A percentile compares a stretch with the other conserved stretches of the same genome.
phyloP scores from a whole-genome alignment of 768 basidiomycete genomes.

The Pleurotus citrinopileatus region DNA sequence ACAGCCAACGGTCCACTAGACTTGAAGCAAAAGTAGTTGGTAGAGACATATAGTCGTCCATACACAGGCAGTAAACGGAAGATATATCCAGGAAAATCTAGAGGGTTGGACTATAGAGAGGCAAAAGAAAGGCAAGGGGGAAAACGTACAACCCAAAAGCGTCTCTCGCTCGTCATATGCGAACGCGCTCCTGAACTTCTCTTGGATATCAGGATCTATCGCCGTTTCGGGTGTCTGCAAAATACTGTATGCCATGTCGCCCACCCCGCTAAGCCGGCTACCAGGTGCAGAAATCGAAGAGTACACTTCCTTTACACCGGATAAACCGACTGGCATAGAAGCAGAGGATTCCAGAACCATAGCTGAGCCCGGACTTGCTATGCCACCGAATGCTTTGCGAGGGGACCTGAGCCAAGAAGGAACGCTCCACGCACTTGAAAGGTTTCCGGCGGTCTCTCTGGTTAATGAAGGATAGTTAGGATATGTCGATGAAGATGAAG shows the following conservation, averaged over 20 bases:
- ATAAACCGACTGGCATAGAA: conserved; percentile 22
- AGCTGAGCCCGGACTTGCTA: conserved; percentile 19
- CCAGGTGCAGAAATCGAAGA: conserved; percentile 35
- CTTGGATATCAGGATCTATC: conserved; percentile 59
- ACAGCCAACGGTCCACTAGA: conserved; percentile 76
- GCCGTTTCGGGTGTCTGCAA: conserved; percentile 68
- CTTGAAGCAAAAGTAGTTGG: conserved; percentile 92
- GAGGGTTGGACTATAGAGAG: conserved; percentile 9
- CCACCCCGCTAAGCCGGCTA: conserved; percentile 37
- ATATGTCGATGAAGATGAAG: conserved; percentile 44
- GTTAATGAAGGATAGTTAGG: conserved; percentile 46
- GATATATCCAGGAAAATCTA: conserved; percentile 90
- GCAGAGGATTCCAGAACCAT: conserved; percentile 24
- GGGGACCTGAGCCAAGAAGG: conserved; percentile 67
- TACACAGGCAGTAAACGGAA: conserved; percentile 87
- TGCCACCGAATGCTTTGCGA: conserved; percentile 29
- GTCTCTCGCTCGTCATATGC: conserved; percentile 88
- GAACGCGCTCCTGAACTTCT: conserved; percentile 80
- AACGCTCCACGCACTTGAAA: conserved; percentile 53
- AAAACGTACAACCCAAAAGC: conserved; percentile 78
- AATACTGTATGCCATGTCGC: conserved; percentile 76
- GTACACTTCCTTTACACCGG: conserved; percentile 59
- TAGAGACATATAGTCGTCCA: conserved; percentile 89
- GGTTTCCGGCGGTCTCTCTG: conserved; percentile 35
- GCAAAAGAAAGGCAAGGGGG: neutral